phyloP scores from a whole-genome alignment of 2,329 filamentous ascomycete genomes.

The Exophiala viscosa region DNA sequence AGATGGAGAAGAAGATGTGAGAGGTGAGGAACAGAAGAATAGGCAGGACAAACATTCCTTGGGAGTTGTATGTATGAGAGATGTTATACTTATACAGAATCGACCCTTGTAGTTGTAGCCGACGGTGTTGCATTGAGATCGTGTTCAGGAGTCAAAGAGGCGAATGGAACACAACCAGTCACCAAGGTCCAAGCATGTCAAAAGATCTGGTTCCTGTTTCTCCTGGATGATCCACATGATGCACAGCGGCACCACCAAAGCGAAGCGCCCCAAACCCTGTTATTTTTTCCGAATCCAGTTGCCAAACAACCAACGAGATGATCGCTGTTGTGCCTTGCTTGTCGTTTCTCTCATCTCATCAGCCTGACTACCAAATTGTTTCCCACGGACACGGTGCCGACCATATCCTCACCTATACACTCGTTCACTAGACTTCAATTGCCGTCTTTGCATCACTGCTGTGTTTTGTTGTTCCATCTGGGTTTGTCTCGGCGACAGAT shows the following conservation, averaged over 20 bases:
- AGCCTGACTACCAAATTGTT: background rate
- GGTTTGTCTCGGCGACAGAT: background rate
- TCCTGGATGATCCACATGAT: background rate
- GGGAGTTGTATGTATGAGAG: too few species aligned
- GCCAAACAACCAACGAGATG: background rate
- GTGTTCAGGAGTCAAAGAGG: background rate
- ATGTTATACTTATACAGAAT: background rate
- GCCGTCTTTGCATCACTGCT: background rate
- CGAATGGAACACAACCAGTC: background rate
- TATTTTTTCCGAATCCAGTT: background rate
- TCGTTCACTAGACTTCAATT: background rate
- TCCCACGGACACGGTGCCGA: background rate
- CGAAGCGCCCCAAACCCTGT: background rate
- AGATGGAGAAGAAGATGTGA: background rate
- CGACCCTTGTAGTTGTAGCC: background rate
- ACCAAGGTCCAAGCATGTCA: too few species aligned
- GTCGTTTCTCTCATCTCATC: background rate
- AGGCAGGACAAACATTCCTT: conserved; percentile 1
- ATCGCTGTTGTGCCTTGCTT: background rate
- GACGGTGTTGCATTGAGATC: background rate
- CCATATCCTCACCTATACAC: background rate
- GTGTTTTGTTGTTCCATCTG: background rate
- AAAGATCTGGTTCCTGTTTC: background rate
- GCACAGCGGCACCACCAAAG: too few species aligned
- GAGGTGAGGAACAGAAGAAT: background rate